Base-by-base conservation (phyloP, 768 basidiomycete genomes). In the Nidularia pulvinata region DNA sequence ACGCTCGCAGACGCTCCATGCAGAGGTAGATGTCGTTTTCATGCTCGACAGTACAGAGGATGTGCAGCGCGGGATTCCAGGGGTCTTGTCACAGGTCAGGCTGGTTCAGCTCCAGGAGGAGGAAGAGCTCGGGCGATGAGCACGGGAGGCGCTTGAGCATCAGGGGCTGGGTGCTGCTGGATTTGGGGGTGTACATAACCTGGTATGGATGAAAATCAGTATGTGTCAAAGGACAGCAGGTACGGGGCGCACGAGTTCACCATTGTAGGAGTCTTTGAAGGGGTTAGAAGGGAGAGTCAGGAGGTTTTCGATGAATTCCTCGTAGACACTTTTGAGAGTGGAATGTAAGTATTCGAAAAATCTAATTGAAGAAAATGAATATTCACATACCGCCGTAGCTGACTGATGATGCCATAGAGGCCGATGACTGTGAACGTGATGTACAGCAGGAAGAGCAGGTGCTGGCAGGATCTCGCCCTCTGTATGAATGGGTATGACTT, bases 31-130 rank as follows among this genome's bases (percentile, higher is more conserved):
- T 69, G 10, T 10, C 59, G 11, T 73, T 69, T n/a, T 64, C 73
- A 32, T 75, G 71, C 53, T 79, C 72, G 0, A 80, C 72, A 1
- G 72, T 72, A 53, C 71, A 67, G 11, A 79, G 60, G 7, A 83
- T 65, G 44, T 77, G 78, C 4, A 80, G 81, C 7, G 72, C 65
- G 5, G 80, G 74, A 56, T 83, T 83, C 82, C 82, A 82, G 0
- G 81, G 81, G 58, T 83, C 82, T 46, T 65, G 59, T 10, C 82
- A 75, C 5, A 69, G 60, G 37, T 76, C 74, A 16, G 68, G 65
- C 13, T 72, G 66, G 54, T 82, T 82, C 51, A 82, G 70, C 11
- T 74, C 68, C 14, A 75, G 65, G 9, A 79, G 61, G 9, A 83
- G 56, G 25, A 67, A 56, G 6, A 79, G 62, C 55, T 82, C 79